These are phyloP conservation scores for Ophiocordyceps camponoti-leonardi DNA, from an alignment of 2,329 filamentous ascomycete genomes.

Conservation along the genomic window DNA sequence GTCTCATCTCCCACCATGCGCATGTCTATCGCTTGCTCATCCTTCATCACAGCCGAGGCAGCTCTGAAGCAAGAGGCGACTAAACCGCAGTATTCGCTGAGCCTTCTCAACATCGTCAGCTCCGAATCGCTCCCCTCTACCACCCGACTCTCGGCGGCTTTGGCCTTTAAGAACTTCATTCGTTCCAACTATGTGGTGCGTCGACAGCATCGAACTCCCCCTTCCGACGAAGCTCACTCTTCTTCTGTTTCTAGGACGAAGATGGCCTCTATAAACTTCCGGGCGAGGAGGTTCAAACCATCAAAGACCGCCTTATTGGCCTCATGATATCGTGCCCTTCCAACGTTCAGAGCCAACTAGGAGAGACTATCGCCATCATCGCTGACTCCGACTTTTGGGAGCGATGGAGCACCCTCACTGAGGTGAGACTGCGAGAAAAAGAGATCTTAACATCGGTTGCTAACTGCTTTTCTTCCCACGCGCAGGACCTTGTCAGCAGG, in stretches of 20 bases:
- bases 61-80: constrained; percentile 63
- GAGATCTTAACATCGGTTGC: no score
- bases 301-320: constrained; percentile 90
- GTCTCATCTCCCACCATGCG: constrained; percentile 9
- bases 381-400: constrained; percentile 96
- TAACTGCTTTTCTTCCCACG: neutral
- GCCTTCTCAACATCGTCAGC: constrained; percentile 79
- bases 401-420: constrained; percentile 88
- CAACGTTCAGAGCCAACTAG: constrained; percentile 80
- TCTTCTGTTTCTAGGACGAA: constrained; percentile 44
- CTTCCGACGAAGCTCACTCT: constrained; percentile 4
- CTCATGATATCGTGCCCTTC: constrained; percentile 88
- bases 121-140: constrained; percentile 54
- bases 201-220: constrained; percentile 5
- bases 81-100: constrained; percentile 75
- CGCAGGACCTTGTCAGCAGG: constrained; percentile 68
- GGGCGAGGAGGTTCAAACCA: constrained; percentile 64
- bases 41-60: constrained; percentile 49
- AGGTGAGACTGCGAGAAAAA: constrained; percentile 36
- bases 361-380: constrained; percentile 92
- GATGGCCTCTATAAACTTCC: constrained; percentile 87
- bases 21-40: constrained; percentile 14
- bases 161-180: constrained; percentile 99
- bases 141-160: constrained; percentile 69
- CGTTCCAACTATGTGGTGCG: constrained; percentile 75